A percentile compares a stretch with the other conserved stretches of the same genome.
Evolutionary conservation across 23 red algal species (phyloP).

Genomic region (Chondrus crispus): DNA sequence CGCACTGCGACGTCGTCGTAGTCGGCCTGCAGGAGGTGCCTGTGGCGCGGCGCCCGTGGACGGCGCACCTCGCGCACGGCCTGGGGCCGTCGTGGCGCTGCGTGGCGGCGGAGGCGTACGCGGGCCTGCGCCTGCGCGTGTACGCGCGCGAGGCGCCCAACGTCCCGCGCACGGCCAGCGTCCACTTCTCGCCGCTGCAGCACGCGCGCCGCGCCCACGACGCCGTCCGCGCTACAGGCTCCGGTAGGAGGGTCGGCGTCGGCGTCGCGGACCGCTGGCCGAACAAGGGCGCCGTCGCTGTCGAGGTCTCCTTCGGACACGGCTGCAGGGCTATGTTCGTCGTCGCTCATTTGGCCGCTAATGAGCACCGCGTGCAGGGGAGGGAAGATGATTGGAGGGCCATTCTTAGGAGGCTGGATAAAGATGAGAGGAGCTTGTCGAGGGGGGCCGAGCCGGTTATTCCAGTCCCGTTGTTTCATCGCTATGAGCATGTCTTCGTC

Average conservation of each 20-base stretch:
- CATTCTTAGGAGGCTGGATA: slow-evolving; percentile 37
- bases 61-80: neutral
- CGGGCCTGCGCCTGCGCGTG: slow-evolving; percentile 60
- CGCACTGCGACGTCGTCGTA: slow-evolving; percentile 31
- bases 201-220: neutral
- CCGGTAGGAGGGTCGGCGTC: slow-evolving; percentile 39
- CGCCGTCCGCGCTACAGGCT: neutral
- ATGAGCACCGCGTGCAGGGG: slow-evolving; percentile 40
- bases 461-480: slow-evolving; percentile 52
- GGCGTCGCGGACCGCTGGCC: slow-evolving; percentile 65
- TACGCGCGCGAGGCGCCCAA: neutral
- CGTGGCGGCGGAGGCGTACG: slow-evolving; percentile 39
- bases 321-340: slow-evolving; percentile 60
- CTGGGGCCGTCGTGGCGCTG: slow-evolving; percentile 24
- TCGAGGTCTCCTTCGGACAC: slow-evolving; percentile 18
- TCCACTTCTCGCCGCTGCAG: neutral
- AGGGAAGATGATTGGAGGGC: slow-evolving; percentile 53
- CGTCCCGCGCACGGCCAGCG: neutral
- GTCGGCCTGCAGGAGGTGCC: slow-evolving; percentile 67
- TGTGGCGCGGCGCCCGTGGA: slow-evolving; percentile 49
- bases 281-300: slow-evolving; percentile 83
- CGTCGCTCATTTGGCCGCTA: slow-evolving; percentile 71
- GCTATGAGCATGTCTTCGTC: slow-evolving; percentile 84
- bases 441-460: slow-evolving; percentile 18
- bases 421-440: slow-evolving; percentile 12